Conservation (phyloP, 805 yeast genomes). For the Candida sithepensis region DNA sequence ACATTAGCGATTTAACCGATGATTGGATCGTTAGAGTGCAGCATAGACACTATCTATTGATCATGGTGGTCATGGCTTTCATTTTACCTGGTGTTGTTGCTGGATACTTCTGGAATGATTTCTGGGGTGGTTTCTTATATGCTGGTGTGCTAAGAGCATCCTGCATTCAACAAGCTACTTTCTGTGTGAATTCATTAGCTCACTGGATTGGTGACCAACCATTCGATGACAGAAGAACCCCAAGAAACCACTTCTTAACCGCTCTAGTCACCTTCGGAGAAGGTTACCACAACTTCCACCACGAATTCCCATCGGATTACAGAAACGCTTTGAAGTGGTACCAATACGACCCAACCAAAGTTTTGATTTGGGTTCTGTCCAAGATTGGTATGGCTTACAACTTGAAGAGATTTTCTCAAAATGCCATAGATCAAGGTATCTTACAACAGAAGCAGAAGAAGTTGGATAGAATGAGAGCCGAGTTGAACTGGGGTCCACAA, state of each 20-base stretch:
- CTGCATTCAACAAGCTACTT: slow-evolving; percentile 78
- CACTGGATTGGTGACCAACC: slow-evolving; percentile 88
- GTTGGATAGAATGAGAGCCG: slow-evolving; percentile 56
- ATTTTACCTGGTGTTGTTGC: slow-evolving; percentile 58
- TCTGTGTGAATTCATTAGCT: slow-evolving; percentile 82
- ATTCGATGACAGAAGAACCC: slow-evolving; percentile 82
- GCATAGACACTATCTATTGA: slow-evolving; percentile 67
- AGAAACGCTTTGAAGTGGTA: slow-evolving; percentile 86
- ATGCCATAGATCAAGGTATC: slow-evolving; percentile 78
- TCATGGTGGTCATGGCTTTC: slow-evolving; percentile 61
- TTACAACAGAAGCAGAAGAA: slow-evolving; percentile 83
- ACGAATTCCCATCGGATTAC: slow-evolving; percentile 86
- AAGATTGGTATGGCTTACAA: slow-evolving; percentile 68
- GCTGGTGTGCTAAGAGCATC: slow-evolving; percentile 71
- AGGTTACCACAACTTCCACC: slow-evolving; percentile 89
- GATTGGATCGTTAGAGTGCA: slow-evolving; percentile 80
- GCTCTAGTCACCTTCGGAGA: slow-evolving; percentile 85
- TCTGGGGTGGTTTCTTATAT: slow-evolving; percentile 69
- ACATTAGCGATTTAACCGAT: slow-evolving; percentile 70
- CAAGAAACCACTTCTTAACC: slow-evolving; percentile 77
- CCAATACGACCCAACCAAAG: slow-evolving; percentile 82
- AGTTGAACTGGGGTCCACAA: slow-evolving; percentile 73
- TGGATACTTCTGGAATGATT: slow-evolving; percentile 56
- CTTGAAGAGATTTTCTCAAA: slow-evolving; percentile 72
- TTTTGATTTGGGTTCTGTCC: slow-evolving; percentile 54